phyloP scores from a whole-genome alignment of 768 basidiomycete species.

The Tylopilus vinaceipallidus region DNA sequence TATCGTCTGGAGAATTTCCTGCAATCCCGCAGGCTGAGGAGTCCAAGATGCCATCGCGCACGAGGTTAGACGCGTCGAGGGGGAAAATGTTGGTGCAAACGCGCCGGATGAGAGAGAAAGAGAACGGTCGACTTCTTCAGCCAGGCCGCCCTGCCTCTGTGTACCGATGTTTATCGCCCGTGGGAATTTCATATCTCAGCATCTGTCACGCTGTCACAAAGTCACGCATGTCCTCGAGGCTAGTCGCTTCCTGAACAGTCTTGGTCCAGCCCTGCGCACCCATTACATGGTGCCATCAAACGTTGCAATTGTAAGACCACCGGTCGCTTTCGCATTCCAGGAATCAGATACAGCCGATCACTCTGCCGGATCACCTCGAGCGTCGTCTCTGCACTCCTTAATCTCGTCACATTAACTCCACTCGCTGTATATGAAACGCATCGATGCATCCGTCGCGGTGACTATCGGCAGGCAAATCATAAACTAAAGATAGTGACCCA shows the following conservation, averaged over 20 bases:
- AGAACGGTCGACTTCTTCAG: conserved; percentile 14
- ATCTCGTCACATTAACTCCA: too few relatives aligned
- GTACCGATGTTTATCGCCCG: conserved; percentile 36
- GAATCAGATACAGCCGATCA: too few relatives aligned
- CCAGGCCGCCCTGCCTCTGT: conserved; percentile 21
- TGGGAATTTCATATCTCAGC: conserved; percentile 35
- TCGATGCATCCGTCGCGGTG: too few relatives aligned
- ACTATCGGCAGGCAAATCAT: background rate
- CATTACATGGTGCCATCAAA: background rate
- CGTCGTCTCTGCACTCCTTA: too few relatives aligned
- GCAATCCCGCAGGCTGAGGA: conserved; percentile 81
- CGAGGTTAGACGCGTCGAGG: conserved; percentile 29
- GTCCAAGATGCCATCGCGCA: conserved; percentile 70
- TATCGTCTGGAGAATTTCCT: conserved; percentile 90
- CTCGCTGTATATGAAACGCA: too few relatives aligned
- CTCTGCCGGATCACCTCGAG: too few relatives aligned
- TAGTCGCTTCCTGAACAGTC: too few relatives aligned
- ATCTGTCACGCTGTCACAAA: conserved; percentile 30
- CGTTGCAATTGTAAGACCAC: background rate
- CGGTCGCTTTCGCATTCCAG: too few relatives aligned
- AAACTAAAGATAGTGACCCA: background rate
- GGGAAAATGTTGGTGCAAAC: conserved; percentile 19
- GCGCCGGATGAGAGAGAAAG: conserved; percentile 32
- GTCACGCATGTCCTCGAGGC: conserved; percentile 11
- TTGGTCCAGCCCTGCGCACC: too few relatives aligned